Evolutionary conservation across 2,329 filamentous ascomycete species (phyloP).

Genomic region (Annulohypoxylon truncatum): DNA sequence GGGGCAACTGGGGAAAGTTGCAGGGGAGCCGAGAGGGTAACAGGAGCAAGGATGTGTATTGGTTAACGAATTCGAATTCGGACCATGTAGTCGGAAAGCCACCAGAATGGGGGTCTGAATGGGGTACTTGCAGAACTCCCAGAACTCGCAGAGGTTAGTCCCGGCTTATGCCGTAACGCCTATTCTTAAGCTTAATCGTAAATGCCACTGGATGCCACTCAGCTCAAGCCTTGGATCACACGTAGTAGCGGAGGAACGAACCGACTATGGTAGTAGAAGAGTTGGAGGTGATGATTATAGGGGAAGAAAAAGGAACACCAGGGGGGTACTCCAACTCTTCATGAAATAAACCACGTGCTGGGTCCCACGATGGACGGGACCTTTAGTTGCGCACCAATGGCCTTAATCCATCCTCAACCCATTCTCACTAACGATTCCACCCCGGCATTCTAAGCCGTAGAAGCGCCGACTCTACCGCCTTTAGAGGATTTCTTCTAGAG

Average conservation of each 20-base stretch:
- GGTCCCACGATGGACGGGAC: conserved; percentile 9
- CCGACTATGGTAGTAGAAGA: conserved; percentile 3
- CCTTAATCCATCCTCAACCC: neutral
- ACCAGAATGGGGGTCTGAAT: conserved; percentile 33
- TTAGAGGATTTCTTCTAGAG: conserved; percentile 14
- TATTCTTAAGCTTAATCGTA: conserved; percentile 20
- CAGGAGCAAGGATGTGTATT: conserved; percentile 42
- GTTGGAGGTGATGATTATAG: conserved; percentile 8
- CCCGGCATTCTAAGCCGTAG: conserved; percentile 31
- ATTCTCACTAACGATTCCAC: conserved; percentile 26
- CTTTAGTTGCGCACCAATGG: conserved; percentile 36
- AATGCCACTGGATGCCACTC: conserved; percentile 1
- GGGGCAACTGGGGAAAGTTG: conserved; percentile 40
- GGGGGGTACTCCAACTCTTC: conserved; percentile 27
- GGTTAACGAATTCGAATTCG: conserved; percentile 26
- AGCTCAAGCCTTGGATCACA: conserved; percentile 16
- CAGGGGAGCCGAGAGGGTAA: conserved; percentile 37
- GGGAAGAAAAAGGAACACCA: neutral
- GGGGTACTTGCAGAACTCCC: conserved; percentile 40
- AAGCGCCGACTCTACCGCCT: conserved; percentile 36
- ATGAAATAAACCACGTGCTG: conserved; percentile 29
- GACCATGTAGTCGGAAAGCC: conserved; percentile 36
- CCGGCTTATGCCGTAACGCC: conserved; percentile 35
- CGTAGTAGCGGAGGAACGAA: conserved; percentile 8
- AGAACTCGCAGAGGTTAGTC: conserved; percentile 33